Conservation (phyloP, 2,329 filamentous ascomycete genomes). For the Septoria linicola region DNA sequence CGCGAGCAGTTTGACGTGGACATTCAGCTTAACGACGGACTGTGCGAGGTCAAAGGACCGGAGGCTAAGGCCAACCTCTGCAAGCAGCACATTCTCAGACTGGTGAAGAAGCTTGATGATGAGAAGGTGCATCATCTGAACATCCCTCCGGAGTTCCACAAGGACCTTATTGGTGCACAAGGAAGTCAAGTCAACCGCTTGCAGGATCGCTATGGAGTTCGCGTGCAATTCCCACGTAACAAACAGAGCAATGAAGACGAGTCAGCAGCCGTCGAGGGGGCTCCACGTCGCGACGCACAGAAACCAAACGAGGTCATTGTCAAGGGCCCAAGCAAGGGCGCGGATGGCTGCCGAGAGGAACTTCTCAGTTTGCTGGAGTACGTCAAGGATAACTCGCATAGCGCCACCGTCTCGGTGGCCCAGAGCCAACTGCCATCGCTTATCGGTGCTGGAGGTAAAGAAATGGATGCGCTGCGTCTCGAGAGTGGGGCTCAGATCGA, state of each 20-base stretch:
- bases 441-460: slow-evolving; percentile 85
- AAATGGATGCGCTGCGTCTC: slow-evolving; percentile 85
- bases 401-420: slow-evolving; percentile 76
- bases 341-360: slow-evolving; percentile 88
- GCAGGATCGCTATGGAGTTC: slow-evolving; percentile 87
- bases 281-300: slow-evolving; percentile 66
- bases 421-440: slow-evolving; percentile 91
- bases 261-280: slow-evolving; percentile 65
- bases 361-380: slow-evolving; percentile 86
- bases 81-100: slow-evolving; percentile 73
- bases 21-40: slow-evolving; percentile 88
- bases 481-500: slow-evolving; percentile 86
- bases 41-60: slow-evolving; percentile 92
- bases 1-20: slow-evolving; percentile 70
- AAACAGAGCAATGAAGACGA: slow-evolving; percentile 60
- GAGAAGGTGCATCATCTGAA: slow-evolving; percentile 85
- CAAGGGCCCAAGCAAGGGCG: slow-evolving; percentile 87
- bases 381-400: slow-evolving; percentile 81
- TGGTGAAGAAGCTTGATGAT: slow-evolving; percentile 83
- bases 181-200: slow-evolving; percentile 87
- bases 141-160: slow-evolving; percentile 90
- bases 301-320: slow-evolving; percentile 84
- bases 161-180: slow-evolving; percentile 85
- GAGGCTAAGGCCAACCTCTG: slow-evolving; percentile 90
- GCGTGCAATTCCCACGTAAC: slow-evolving; percentile 89